Percentiles rank a stretch among this genome's conserved stretches.
These are phyloP conservation scores for Sarocladium kiliense DNA, from an alignment of 2,329 filamentous ascomycete species.

Conservation along the genomic window DNA sequence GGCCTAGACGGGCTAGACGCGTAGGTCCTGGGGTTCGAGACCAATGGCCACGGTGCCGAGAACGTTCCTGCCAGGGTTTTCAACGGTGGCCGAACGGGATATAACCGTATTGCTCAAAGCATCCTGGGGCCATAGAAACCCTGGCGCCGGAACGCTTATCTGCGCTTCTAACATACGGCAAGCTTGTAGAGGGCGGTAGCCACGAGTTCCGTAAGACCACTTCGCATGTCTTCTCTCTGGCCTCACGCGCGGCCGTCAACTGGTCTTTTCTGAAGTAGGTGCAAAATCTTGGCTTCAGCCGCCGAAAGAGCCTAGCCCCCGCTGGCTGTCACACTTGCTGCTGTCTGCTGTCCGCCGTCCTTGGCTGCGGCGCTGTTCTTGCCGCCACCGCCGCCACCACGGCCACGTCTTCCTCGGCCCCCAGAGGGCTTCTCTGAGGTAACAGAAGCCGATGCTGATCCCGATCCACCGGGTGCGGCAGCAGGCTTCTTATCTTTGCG, in stretches of 20 bases:
- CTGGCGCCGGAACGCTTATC: no score
- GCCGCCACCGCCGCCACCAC: constrained; percentile 15
- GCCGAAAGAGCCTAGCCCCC: constrained; percentile 5
- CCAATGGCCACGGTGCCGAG: no score
- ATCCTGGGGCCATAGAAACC: no score
- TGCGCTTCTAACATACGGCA: no score
- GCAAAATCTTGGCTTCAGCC: constrained; percentile 8
- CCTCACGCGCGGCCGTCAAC: neutral
- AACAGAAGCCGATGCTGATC: constrained; percentile 8
- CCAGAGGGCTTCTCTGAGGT: constrained; percentile 14
- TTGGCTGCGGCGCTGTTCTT: constrained; percentile 13
- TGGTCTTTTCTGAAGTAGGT: neutral
- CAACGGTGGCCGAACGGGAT: no score
- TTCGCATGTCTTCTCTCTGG: no score
- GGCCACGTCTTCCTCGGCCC: constrained; percentile 20
- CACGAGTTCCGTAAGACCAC: no score
- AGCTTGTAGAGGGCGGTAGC: no score
- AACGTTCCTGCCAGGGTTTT: no score
- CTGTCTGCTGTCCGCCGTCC: neutral
- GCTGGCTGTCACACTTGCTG: neutral
- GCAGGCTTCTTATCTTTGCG: constrained; percentile 57
- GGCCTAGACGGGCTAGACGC: no score
- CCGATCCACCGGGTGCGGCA: constrained; percentile 9
- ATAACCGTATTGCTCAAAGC: no score
- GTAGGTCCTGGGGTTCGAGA: no score